These are phyloP conservation scores for Wickerhamiella slavikovae DNA, from an alignment of 805 yeast species.

Conservation along the genomic window DNA sequence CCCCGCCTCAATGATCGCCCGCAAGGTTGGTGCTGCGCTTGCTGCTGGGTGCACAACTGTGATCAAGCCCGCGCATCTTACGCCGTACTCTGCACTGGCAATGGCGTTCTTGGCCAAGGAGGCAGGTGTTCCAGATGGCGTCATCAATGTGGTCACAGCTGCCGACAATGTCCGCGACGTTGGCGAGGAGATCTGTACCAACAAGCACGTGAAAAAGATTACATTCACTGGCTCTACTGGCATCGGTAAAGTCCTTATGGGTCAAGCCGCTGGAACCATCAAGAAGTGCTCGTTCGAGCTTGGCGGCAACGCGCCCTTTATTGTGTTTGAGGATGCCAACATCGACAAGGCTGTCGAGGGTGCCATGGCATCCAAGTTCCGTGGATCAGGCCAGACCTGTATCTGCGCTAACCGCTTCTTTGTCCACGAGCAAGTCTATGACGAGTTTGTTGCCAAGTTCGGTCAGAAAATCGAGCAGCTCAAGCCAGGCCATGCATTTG, in stretches of 20 bases:
- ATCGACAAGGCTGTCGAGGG: conserved; percentile 46
- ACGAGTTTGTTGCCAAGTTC: conserved; percentile 32
- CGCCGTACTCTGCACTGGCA: conserved; percentile 57
- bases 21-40: conserved; percentile 55
- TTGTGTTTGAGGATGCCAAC: conserved; percentile 56
- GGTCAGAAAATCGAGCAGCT: conserved; percentile 26
- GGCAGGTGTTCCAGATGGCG: conserved; percentile 59
- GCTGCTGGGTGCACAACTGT: conserved; percentile 69
- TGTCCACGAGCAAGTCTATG: conserved; percentile 45
- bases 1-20: conserved; percentile 59
- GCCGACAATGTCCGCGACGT: conserved; percentile 18
- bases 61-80: conserved; percentile 57
- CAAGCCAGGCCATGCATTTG: conserved; percentile 43
- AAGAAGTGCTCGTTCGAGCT: conserved; percentile 56
- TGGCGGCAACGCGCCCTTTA: conserved; percentile 68
- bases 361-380: conserved; percentile 43
- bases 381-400: conserved; percentile 69
- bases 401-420: conserved; percentile 58
- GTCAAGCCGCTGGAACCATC: conserved; percentile 35
- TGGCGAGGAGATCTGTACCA: conserved; percentile 38
- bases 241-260: conserved; percentile 48
- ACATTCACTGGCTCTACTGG: conserved; percentile 66
- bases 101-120: conserved; percentile 35
- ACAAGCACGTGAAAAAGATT: conserved; percentile 36
- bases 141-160: conserved; percentile 37